Percentiles rank a stretch among this genome's conserved stretches.
Evolutionary conservation across 768 basidiomycete genomes (phyloP).

Genomic region (Termitomyces sp.): DNA sequence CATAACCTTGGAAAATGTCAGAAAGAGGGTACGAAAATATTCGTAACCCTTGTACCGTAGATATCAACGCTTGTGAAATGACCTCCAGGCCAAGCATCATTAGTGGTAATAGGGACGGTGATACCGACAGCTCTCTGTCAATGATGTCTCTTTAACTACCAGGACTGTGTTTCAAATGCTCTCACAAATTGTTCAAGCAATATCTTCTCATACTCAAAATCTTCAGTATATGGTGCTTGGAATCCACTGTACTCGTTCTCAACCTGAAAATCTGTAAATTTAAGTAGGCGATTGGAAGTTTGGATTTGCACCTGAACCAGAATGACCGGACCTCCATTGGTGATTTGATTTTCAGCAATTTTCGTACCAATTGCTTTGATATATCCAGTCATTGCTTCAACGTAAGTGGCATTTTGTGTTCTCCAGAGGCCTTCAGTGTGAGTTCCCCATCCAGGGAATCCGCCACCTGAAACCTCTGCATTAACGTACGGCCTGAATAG

Average conservation of each 20-base stretch:
- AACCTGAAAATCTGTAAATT: constrained; percentile 28
- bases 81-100: constrained; percentile 46
- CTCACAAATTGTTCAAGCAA: constrained; percentile 34
- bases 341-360: constrained; percentile 54
- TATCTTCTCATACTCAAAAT: constrained; percentile 36
- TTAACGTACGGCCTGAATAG: constrained; percentile 41
- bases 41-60: constrained; percentile 34
- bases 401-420: constrained; percentile 38
- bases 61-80: constrained; percentile 46
- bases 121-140: constrained; percentile 41
- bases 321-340: constrained; percentile 57
- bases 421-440: constrained; percentile 47
- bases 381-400: constrained; percentile 50
- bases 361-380: constrained; percentile 44
- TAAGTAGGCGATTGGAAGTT: not conserved
- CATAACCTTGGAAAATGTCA: constrained; percentile 31
- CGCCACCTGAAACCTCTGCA: constrained; percentile 50
- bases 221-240: constrained; percentile 37
- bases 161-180: not conserved
- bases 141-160: not conserved
- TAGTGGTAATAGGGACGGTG: constrained; percentile 45
- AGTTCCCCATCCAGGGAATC: constrained; percentile 58
- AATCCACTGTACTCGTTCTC: constrained; percentile 56
- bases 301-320: constrained; percentile 32
- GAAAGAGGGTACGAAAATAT: not conserved